Percentiles rank a stretch among this genome's conserved stretches.
Evolutionary conservation across 2,329 filamentous ascomycete species (phyloP).

Genomic region (Fusarium tuaranense): DNA sequence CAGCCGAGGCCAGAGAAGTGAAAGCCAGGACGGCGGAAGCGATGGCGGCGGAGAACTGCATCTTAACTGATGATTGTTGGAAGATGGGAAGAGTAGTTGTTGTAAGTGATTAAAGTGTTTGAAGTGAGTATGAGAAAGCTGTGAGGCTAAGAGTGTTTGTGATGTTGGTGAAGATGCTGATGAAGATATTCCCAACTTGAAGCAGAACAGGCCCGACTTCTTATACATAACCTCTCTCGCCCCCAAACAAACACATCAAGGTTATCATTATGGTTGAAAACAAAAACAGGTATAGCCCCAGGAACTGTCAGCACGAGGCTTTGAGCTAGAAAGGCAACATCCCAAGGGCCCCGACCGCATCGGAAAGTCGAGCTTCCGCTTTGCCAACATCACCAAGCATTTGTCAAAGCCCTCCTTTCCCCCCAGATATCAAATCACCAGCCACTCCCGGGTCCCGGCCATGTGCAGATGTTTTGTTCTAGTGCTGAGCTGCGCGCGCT

Average conservation of each 20-base stretch:
- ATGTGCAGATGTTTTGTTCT: background rate
- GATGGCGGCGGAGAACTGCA: slow-evolving; percentile 46
- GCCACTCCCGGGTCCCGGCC: slow-evolving; percentile 5
- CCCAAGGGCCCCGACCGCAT: background rate
- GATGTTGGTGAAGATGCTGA: slow-evolving; percentile 29
- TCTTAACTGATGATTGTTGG: slow-evolving; percentile 48
- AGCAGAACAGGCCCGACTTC: slow-evolving; percentile 29
- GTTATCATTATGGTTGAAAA: slow-evolving; percentile 10
- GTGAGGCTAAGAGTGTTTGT: slow-evolving; percentile 15
- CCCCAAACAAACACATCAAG: slow-evolving; percentile 9
- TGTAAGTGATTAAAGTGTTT: background rate
- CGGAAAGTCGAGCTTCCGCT: slow-evolving; percentile 32
- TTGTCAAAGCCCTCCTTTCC: background rate
- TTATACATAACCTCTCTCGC: slow-evolving; percentile 33
- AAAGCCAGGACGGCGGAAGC: slow-evolving; percentile 55
- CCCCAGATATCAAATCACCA: slow-evolving; percentile 4
- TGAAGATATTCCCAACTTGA: slow-evolving; percentile 33
- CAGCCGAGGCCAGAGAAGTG: slow-evolving; percentile 48
- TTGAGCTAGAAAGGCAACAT: background rate
- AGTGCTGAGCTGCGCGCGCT: background rate
- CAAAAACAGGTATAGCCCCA: slow-evolving; percentile 7
- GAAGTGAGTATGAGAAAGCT: background rate
- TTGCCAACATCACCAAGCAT: slow-evolving; percentile 12
- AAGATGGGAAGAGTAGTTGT: background rate
- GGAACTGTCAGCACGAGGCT: slow-evolving; percentile 19